Evolutionary conservation across 306 rosid species (phyloP).

Genomic region (Senna tora): DNA sequence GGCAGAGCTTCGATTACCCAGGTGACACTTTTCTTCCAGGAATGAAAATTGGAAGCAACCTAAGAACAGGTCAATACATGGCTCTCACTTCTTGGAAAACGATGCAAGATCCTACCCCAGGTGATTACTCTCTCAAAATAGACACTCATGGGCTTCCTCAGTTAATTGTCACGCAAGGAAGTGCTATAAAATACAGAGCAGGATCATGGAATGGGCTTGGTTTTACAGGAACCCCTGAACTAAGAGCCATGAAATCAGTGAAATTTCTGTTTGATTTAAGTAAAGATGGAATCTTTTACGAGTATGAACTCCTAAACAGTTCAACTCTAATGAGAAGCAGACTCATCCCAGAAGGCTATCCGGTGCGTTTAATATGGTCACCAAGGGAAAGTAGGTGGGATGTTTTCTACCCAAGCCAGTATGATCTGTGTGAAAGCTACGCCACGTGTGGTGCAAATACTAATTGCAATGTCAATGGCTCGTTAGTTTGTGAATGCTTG

Average conservation of each 20-base stretch:
- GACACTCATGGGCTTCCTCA: conserved; percentile 32
- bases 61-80: conserved; percentile 12
- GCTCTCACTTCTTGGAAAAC: conserved; percentile 34
- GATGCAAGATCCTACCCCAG: conserved; percentile 20
- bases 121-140: conserved; percentile 6
- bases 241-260: not conserved
- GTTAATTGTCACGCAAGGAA: conserved; percentile 7
- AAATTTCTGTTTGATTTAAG: conserved; percentile 1
- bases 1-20: conserved; percentile 44
- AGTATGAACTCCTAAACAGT: not conserved
- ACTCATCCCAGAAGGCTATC: conserved; percentile 9
- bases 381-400: not conserved
- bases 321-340: not conserved
- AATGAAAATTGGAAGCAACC: conserved; percentile 38
- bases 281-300: conserved; percentile 18
- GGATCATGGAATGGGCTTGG: conserved; percentile 36
- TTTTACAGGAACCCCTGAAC: conserved; percentile 4
- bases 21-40: conserved; percentile 38
- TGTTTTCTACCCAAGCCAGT: not conserved
- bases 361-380: not conserved
- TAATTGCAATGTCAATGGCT: not conserved
- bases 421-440: conserved; percentile 26
- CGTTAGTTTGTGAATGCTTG: not conserved
- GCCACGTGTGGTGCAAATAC: conserved; percentile 23
- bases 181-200: not conserved